Evolutionary conservation across 352 stramenopile genomes (phyloP).

Genomic region (Phytophthora meadii): DNA sequence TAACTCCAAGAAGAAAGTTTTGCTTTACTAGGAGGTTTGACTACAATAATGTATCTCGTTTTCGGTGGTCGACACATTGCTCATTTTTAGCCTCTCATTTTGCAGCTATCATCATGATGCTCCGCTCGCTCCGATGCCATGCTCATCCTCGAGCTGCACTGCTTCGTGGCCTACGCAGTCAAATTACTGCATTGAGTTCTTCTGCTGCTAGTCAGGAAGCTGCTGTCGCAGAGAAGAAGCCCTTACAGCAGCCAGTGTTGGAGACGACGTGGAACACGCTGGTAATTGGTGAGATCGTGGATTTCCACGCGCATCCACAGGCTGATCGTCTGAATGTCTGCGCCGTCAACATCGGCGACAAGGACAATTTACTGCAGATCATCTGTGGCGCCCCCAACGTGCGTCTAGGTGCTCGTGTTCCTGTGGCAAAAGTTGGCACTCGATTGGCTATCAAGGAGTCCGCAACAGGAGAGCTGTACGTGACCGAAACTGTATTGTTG

Average conservation of each 20-base stretch:
- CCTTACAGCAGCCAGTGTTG: slow-evolving; percentile 24
- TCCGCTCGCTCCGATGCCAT: slow-evolving; percentile 22
- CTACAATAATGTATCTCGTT: slow-evolving; percentile 1
- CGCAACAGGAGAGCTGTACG: slow-evolving; percentile 59
- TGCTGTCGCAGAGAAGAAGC: slow-evolving; percentile 29
- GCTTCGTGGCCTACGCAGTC: slow-evolving; percentile 17
- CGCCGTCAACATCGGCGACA: slow-evolving; percentile 66
- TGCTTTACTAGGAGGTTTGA: slow-evolving; percentile 28
- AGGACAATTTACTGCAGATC: slow-evolving; percentile 72
- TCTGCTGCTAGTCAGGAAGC: slow-evolving; percentile 7
- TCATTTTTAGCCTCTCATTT: slow-evolving; percentile 23
- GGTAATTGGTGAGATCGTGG: slow-evolving; percentile 78
- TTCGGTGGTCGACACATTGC: slow-evolving; percentile 15
- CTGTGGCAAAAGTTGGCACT: slow-evolving; percentile 72
- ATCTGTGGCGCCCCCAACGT: slow-evolving; percentile 79
- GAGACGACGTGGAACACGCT: slow-evolving; percentile 72
- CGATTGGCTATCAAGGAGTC: slow-evolving; percentile 64
- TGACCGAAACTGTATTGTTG: slow-evolving; percentile 1
- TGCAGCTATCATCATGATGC: slow-evolving; percentile 15
- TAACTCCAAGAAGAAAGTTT: slow-evolving; percentile 41
- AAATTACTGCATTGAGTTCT: slow-evolving; percentile 26
- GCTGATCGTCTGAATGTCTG: slow-evolving; percentile 77
- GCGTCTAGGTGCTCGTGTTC: slow-evolving; percentile 59
- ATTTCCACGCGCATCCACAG: slow-evolving; percentile 60
- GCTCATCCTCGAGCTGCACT: slow-evolving; percentile 8